phyloP scores from a whole-genome alignment of 2,329 filamentous ascomycete genomes.

The Gliomastix tumulicola region DNA sequence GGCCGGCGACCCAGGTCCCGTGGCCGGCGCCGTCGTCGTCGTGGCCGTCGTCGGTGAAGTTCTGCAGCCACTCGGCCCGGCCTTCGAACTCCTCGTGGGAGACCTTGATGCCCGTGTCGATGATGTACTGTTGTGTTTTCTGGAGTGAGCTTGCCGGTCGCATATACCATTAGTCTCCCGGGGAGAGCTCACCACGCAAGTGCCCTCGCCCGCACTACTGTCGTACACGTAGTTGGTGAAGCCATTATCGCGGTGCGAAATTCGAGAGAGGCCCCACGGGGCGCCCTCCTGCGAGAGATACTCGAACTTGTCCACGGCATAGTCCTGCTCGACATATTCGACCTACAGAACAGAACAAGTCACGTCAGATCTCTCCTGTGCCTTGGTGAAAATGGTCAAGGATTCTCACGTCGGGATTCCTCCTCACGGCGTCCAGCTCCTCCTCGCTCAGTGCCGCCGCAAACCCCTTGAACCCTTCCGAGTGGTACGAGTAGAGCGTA shows the following conservation, averaged over 20 bases:
- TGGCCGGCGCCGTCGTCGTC: conserved; percentile 19
- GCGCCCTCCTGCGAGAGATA: conserved; percentile 17
- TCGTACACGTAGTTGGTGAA: conserved; percentile 22
- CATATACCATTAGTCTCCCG: background rate
- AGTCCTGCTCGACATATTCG: conserved; percentile 23
- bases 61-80: conserved; percentile 12
- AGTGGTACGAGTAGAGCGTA: conserved; percentile 9
- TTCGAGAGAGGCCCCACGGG: conserved; percentile 11
- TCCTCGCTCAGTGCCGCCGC: conserved; percentile 9
- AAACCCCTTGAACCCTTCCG: conserved; percentile 12
- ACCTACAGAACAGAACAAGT: conserved; percentile 8
- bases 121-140: conserved; percentile 23
- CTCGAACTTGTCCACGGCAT: conserved; percentile 10
- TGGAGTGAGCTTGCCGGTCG: too few species aligned
- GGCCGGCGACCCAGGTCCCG: conserved; percentile 20
- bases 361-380: background rate
- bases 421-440: conserved; percentile 9
- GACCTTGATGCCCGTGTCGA: conserved; percentile 30
- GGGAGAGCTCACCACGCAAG: too few species aligned
- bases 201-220: conserved; percentile 21
- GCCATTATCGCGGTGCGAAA: conserved; percentile 10
- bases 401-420: conserved; percentile 10
- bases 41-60: conserved; percentile 4
- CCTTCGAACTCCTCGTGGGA: conserved; percentile 12
- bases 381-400: background rate